A percentile compares a stretch with the other conserved stretches of the same genome.
Evolutionary conservation across 1,284 basidiomycete species (phyloP).

Genomic region (Coriolopsis trogii): DNA sequence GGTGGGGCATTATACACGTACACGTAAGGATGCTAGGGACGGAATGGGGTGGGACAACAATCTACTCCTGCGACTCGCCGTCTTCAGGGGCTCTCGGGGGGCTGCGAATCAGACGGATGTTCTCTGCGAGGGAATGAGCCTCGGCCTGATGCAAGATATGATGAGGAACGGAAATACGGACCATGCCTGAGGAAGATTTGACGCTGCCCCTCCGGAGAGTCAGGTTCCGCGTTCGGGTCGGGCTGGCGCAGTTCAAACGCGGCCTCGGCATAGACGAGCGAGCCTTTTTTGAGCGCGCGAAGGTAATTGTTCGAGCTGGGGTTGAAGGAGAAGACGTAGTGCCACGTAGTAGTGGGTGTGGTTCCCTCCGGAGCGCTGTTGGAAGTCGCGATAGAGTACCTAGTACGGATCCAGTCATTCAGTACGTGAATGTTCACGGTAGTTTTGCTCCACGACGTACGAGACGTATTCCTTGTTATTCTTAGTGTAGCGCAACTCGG

Average conservation of each 20-base stretch:
- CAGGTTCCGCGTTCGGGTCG: conserved; percentile 60
- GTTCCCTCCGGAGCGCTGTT: conserved; percentile 47
- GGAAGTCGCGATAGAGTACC: conserved; percentile 71
- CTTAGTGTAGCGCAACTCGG: conserved; percentile 69
- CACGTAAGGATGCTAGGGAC: background rate
- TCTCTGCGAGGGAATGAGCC: conserved; percentile 27
- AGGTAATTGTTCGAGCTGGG: conserved; percentile 61
- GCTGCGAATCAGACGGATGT: conserved; percentile 31
- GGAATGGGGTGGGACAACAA: background rate
- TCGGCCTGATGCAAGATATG: background rate
- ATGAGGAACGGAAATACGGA: conserved; percentile 30
- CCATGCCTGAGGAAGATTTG: conserved; percentile 82
- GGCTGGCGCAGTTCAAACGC: conserved; percentile 74
- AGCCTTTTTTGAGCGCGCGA: conserved; percentile 64
- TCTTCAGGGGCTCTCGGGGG: conserved; percentile 12
- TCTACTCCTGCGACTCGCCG: conserved; percentile 3
- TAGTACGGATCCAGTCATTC: conserved; percentile 29
- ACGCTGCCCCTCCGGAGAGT: conserved; percentile 67
- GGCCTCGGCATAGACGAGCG: conserved; percentile 77
- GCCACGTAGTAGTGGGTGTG: conserved; percentile 65
- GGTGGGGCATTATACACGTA: conserved; percentile 12
- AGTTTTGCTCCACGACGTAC: conserved; percentile 47
- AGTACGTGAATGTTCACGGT: background rate
- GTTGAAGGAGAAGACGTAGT: conserved; percentile 72
- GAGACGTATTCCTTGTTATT: conserved; percentile 75